Base-by-base conservation (phyloP, 78 protist genomes). In the Dictyostelium firmibasis region DNA sequence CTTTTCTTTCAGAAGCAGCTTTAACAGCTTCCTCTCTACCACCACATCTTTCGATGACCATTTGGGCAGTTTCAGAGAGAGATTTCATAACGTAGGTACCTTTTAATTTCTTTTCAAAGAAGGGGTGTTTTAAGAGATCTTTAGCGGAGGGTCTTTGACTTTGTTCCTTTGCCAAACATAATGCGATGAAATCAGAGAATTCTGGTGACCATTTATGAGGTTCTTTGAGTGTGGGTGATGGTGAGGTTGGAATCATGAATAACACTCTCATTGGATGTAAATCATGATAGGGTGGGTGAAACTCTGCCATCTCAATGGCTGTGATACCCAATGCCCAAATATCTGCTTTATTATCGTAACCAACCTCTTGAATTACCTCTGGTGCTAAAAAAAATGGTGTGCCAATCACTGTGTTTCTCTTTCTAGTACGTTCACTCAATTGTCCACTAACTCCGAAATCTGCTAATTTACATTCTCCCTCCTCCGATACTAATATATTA, bases 261-360 rank as follows among this genome's bases (percentile, higher is more conserved):
- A 97, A 27, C 27, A 96, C 98, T 72, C 97, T 20, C 91, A 97
- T 78, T 43, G 98, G 97, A 57, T 97, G 94, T 31, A 89, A 50
- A 50, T 96, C 97, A 36, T 92, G 81, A 47, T 95, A 89, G 0
- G 98, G 98, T 67, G 98, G 98, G 53, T 97, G 83, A 38, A 97
- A 97, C 84, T 94, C 97, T 41, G 96, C 97, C 96, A 96, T 78
- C 25, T 97, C 98, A 27, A 97, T 96, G 8, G 98, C 98, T 9
- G 97, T 89, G 69, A 97, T 97, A 50, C 98, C 98, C 20, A 97
- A 70, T 29, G 97, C 91, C 98, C 98, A 97, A 20, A 97, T 95
- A 81, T 97, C 98, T 9, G 98, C 98, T 64, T 97, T 94, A 20
- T 41, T 31, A 53, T 81, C 88, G 38, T 84, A 93, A 13, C 91